Evolutionary conservation across 2,329 filamentous ascomycete species (phyloP).

Genomic region (Emericellopsis atlantica): DNA sequence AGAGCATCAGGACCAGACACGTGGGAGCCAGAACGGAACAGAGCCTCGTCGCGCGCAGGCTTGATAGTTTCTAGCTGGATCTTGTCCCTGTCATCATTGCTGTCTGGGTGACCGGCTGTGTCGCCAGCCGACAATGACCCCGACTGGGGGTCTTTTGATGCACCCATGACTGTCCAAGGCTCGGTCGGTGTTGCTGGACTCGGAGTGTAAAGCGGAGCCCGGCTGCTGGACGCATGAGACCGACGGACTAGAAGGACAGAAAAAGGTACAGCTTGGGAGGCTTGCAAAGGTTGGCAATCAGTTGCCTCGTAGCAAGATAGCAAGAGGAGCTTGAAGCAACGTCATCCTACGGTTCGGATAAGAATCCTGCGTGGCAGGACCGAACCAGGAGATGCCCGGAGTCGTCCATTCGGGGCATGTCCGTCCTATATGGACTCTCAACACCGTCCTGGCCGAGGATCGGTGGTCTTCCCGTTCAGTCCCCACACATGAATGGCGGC

Average conservation of each 20-base stretch:
- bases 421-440: too few species aligned
- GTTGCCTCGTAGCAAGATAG: too few species aligned
- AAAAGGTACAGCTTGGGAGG: neutral
- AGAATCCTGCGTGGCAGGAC: too few species aligned
- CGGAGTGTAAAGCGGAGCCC: neutral
- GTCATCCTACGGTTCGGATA: too few species aligned
- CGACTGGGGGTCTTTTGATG: neutral
- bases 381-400: too few species aligned
- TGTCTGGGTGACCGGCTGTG: neutral
- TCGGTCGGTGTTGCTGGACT: neutral
- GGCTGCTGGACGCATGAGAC: slow-evolving; percentile 1
- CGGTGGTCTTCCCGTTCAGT: too few species aligned
- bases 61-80: neutral
- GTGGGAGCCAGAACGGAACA: slow-evolving; percentile 13
- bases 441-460: too few species aligned
- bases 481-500: too few species aligned
- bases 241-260: neutral
- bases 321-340: too few species aligned
- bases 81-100: neutral
- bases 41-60: neutral
- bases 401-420: too few species aligned
- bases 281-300: too few species aligned
- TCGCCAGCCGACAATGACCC: too few species aligned
- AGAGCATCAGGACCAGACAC: slow-evolving; percentile 16
- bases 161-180: neutral